Conservation (phyloP, 805 yeast genomes). For the Scheffersomyces amazonensis region DNA sequence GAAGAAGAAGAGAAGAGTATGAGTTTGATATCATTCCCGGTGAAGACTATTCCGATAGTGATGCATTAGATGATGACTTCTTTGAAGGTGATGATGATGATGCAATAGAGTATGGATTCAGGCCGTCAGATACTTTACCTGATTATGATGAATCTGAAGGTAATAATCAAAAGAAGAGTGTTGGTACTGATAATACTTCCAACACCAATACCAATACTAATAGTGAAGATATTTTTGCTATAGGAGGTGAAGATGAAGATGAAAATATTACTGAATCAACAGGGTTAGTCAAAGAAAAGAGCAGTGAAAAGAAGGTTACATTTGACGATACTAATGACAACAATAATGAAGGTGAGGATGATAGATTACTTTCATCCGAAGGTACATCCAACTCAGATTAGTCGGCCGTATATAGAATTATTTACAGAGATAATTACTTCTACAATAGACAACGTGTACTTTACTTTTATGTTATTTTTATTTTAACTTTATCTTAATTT, state of each 20-base stretch:
- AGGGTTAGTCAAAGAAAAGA: neutral
- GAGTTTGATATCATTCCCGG: conserved; percentile 79
- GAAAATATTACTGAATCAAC: neutral
- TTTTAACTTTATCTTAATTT: no score
- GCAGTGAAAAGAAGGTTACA: neutral
- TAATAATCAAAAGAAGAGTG: no score
- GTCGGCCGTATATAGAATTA: no score
- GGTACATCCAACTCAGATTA: neutral
- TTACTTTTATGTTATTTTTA: no score
- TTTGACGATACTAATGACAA: neutral
- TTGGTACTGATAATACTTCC: no score
- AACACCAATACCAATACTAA: no score
- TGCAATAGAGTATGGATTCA: conserved; percentile 32
- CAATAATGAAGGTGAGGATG: conserved; percentile 1
- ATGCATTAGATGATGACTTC: conserved; percentile 22
- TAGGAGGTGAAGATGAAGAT: conserved; percentile 38
- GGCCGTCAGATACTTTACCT: conserved; percentile 24
- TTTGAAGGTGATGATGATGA: conserved; percentile 16
- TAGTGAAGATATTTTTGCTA: conserved; percentile 30
- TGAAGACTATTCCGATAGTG: conserved; percentile 48
- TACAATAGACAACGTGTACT: no score
- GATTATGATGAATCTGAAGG: conserved; percentile 28
- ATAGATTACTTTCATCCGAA: conserved; percentile 1
- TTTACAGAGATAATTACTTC: no score
- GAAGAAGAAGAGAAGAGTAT: conserved; percentile 64